These are phyloP conservation scores for Haberlea rhodopensis DNA, from an alignment of 257 asterid species.

Conservation along the genomic window DNA sequence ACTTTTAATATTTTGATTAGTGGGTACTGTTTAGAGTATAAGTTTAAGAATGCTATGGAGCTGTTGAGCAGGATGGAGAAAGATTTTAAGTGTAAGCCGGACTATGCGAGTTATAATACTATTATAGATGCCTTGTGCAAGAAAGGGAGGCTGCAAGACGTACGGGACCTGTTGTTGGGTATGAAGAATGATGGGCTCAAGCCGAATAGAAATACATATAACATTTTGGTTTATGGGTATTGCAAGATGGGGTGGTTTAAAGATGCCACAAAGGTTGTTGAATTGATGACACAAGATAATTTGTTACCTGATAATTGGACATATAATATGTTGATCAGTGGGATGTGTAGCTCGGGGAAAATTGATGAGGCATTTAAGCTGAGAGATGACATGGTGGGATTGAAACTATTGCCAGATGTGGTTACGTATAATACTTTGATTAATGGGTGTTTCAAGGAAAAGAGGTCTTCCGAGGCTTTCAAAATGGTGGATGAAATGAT, in stretches of 20 bases:
- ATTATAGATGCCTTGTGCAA: constrained; percentile 55
- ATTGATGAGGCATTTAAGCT: constrained; percentile 69
- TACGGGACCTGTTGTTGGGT: constrained; percentile 59
- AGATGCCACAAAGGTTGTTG: constrained; percentile 67
- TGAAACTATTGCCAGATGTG: constrained; percentile 70
- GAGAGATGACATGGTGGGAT: constrained; percentile 57
- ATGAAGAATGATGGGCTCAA: constrained; percentile 65
- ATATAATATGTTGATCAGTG: constrained; percentile 65
- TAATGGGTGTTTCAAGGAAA: constrained; percentile 56
- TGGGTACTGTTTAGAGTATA: constrained; percentile 63
- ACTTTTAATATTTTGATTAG: constrained; percentile 68
- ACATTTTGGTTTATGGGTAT: constrained; percentile 72
- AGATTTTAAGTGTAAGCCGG: constrained; percentile 50
- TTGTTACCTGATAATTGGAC: constrained; percentile 70
- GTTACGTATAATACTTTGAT: constrained; percentile 77
- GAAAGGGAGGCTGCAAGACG: constrained; percentile 71
- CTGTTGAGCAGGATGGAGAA: constrained; percentile 55
- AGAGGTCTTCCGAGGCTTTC: constrained; percentile 44
- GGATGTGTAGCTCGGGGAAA: constrained; percentile 54
- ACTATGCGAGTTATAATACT: constrained; percentile 71
- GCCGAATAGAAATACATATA: constrained; percentile 60
- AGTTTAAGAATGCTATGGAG: constrained; percentile 49
- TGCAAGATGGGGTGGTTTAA: constrained; percentile 75
- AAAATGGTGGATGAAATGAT: constrained; percentile 62
- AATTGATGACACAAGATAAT: constrained; percentile 61